A percentile compares a stretch with the other conserved stretches of the same genome.
Evolutionary conservation across 2,329 filamentous ascomycete species (phyloP).

Genomic region (Nannizzia gypsea): DNA sequence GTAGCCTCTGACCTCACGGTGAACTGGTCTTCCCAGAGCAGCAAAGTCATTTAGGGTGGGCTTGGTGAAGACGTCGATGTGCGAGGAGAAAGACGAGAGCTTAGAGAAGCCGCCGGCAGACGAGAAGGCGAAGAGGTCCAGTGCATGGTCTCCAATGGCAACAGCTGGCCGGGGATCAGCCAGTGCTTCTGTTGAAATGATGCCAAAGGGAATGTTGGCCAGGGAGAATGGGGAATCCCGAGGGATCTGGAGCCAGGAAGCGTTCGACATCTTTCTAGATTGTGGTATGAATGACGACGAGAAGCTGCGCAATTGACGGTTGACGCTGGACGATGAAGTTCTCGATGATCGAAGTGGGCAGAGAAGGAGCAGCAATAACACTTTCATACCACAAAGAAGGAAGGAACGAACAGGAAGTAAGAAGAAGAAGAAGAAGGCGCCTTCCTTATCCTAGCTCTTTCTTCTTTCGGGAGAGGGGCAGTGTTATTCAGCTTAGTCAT

Average conservation of each 20-base stretch:
- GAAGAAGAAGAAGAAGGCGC: neutral
- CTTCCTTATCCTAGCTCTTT: neutral
- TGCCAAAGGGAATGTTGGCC: constrained; percentile 71
- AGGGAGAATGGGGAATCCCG: constrained; percentile 57
- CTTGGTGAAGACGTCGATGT: constrained; percentile 51
- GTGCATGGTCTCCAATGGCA: constrained; percentile 59
- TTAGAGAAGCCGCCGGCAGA: constrained; percentile 47
- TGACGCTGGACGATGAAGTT: neutral
- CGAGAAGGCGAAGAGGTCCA: constrained; percentile 56
- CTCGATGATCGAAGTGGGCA: neutral
- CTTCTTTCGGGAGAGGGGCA: neutral
- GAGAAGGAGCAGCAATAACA: constrained; percentile 1
- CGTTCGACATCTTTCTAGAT: constrained; percentile 18
- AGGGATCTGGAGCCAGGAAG: constrained; percentile 51
- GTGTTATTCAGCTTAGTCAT: neutral
- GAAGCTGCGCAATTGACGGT: neutral
- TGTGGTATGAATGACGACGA: neutral
- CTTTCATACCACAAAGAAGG: neutral
- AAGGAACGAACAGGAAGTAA: neutral
- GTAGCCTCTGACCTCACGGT: constrained; percentile 55
- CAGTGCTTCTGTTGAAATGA: constrained; percentile 55
- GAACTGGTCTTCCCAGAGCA: constrained; percentile 54
- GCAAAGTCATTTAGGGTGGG: constrained; percentile 63
- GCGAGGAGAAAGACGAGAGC: constrained; percentile 45
- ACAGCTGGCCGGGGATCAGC: constrained; percentile 52